These are phyloP conservation scores for Penicillium psychrosexuale DNA, from an alignment of 2,329 filamentous ascomycete species.

Conservation along the genomic window DNA sequence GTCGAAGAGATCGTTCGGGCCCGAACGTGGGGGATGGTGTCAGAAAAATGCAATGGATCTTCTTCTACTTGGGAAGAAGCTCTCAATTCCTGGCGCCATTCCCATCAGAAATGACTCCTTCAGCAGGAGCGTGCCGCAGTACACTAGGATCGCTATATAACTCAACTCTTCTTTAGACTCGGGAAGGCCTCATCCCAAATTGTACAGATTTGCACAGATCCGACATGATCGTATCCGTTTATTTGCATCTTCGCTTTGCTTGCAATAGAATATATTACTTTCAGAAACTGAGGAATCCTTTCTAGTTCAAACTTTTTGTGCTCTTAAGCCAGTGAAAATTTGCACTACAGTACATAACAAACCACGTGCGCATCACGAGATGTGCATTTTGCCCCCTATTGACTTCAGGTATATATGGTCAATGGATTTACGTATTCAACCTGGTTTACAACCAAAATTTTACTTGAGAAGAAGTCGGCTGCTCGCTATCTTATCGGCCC, in stretches of 20 bases:
- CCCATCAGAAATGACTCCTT: constrained; percentile 20
- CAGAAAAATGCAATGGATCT: constrained; percentile 66
- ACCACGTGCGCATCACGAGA: background rate
- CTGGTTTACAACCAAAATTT: background rate
- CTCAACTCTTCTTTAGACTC: constrained; percentile 1
- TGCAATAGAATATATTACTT: background rate
- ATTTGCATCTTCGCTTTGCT: no score
- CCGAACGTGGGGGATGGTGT: constrained; percentile 76
- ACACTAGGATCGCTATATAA: background rate
- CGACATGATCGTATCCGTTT: no score
- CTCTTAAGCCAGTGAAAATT: background rate
- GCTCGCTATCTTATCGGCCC: constrained; percentile 23
- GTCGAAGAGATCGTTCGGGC: constrained; percentile 74
- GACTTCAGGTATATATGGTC: background rate
- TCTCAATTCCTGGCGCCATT: constrained; percentile 59
- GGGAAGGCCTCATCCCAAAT: background rate
- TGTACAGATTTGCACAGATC: background rate
- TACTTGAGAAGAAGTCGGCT: background rate
- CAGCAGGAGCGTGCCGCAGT: background rate
- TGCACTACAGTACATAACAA: background rate
- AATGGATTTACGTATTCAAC: background rate
- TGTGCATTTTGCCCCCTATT: background rate
- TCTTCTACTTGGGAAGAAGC: constrained; percentile 63
- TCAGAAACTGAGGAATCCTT: background rate
- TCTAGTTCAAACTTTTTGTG: background rate